Conservation (phyloP, 257 asterid species). For the Capsicum rhomboideum region DNA sequence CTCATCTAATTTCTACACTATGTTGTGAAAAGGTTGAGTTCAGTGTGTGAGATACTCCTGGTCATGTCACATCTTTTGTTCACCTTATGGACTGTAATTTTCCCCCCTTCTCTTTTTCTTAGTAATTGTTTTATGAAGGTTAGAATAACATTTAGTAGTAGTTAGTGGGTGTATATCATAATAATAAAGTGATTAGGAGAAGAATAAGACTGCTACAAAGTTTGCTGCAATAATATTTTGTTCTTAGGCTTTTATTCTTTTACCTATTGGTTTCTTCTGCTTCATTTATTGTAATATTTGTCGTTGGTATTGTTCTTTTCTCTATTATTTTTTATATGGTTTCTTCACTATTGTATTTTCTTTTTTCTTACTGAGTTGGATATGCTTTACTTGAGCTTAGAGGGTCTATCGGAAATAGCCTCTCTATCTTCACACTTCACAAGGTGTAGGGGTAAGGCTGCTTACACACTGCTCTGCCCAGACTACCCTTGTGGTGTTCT, state of each 20-base stretch:
- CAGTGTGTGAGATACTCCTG: background rate
- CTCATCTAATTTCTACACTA: background rate
- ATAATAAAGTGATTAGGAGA: too few relatives aligned
- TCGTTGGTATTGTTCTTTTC: background rate
- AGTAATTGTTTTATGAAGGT: background rate
- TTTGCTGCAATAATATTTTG: background rate
- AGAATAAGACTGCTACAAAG: too few relatives aligned
- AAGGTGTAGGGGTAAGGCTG: background rate
- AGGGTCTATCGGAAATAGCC: background rate
- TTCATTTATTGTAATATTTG: background rate
- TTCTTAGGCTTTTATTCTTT: background rate
- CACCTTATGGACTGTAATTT: background rate
- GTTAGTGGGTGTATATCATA: too few relatives aligned
- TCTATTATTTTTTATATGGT: background rate
- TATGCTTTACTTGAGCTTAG: background rate
- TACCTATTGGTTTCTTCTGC: background rate
- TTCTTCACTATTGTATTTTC: background rate
- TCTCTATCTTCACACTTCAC: background rate
- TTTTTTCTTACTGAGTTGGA: background rate
- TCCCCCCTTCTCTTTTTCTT: background rate
- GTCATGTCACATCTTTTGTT: background rate
- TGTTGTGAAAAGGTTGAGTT: background rate
- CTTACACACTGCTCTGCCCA: background rate
- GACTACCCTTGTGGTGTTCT: background rate
- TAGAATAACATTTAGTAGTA: too few relatives aligned